Base-by-base conservation (phyloP, 495 filamentous ascomycete genomes). In the Hypoxylon perforatum region DNA sequence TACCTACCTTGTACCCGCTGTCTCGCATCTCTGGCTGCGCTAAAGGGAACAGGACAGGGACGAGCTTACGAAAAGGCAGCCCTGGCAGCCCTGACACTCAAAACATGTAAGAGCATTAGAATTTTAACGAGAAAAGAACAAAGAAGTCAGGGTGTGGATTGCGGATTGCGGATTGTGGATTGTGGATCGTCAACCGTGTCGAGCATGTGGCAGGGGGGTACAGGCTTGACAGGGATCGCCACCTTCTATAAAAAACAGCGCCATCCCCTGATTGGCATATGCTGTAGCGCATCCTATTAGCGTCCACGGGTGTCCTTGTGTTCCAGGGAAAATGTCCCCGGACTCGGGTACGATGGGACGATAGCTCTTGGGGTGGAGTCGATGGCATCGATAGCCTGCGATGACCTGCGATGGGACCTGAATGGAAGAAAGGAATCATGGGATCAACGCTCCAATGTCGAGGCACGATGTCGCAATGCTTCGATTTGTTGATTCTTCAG, bases 401-500 rank as follows among this genome's bases (percentile, higher is more conserved):
- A 33, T 33, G 30, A 8, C 3, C 25, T 3, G 3, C 8, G 30
- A 33, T 33, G 30, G 30, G 30, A 33, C 30, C 30, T 33, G 30
- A 10, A 49, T 47, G 57, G 56, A 39, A 61, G 45, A 46, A 57
- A 57, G 59, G 55, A 58, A 63, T 67, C 65, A 67, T 67, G 65
- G 53, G 65, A 67, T 67, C 65, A 67, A 59, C 12, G 17, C 18
- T 59, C 21, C 28, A 46, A n/a, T 25, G 36, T 42, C 15, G 14
- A 50, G 35, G 25, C 25, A 28, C 25, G 25, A 28, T 3, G 30
- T 33, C 30, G 30, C 30, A 33, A 33, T 5, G 30, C 30, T 33
- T 33, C 38, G 38, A 15, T 15, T 56, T 45, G 38, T 50, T 60
- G 46, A 18, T 25, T 41, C 38, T 15, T n/a, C 38, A 38, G 35